Evolutionary conservation across 139 green algal species (phyloP), one percentile per base, ranked within the genome.

Genomic region (Microglena sp.): DNA sequence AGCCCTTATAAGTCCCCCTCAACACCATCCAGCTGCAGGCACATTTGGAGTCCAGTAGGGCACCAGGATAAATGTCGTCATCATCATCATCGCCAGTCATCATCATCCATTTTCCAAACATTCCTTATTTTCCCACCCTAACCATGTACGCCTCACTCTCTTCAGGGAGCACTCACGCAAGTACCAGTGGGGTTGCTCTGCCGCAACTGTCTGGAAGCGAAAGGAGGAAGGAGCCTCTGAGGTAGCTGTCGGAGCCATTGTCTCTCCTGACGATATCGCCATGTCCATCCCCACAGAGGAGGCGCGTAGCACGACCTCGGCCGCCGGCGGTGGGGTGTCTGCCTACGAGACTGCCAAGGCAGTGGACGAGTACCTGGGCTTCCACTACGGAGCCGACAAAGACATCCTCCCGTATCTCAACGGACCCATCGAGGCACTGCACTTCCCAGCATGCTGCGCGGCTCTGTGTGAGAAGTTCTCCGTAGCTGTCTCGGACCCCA

Each of bases 151-250:
- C n/a, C n/a, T n/a, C n/a, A n/a, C n/a, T n/a, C n/a, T n/a, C n/a
- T n/a, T n/a, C n/a, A 60, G 76, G 1, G 76, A 84, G 56, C 78
- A 88, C 40, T 68, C 57, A 34, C 62, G 82, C 30, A 88, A 86
- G 74, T 88, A 72, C 62, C 73, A 84, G 55, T 82, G 71, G 74
- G 76, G 76, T 33, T 80, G 76, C 63, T 72, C 68, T 2, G 71
- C 79, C 21, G 80, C 67, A 0, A 61, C 68, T 15, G 80, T 84
- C 2, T 87, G 77, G 77, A 55, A 45, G 61, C 58, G 58, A 21
- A 65, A 65, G 33, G 58, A n/a, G n/a, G n/a, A n/a, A n/a, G 53
- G n/a, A 28, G 53, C 53, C 53, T 22, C n/a, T 24, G 24, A 33
- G 24, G 53, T 22, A 8, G 53, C 53, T 60, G 53, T 24, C 15